Base-by-base conservation (phyloP, 352 stramenopile species). In the Phytophthora chlamydospora region DNA sequence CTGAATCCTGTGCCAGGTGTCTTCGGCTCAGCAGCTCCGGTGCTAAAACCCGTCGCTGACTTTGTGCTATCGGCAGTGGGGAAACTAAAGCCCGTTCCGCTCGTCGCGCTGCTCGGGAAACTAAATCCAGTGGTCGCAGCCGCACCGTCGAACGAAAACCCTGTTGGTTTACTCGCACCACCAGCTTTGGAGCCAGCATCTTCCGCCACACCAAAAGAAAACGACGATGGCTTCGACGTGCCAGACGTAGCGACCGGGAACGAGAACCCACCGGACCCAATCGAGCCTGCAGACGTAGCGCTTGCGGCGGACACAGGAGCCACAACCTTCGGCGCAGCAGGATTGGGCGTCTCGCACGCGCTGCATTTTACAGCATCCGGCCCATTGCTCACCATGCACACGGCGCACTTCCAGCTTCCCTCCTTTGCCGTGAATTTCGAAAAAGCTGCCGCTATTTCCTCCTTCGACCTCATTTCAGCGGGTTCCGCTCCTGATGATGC, bases 381-480 rank as follows among this genome's bases (percentile, higher is more conserved):
- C 12, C 58, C 53, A 56, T 89, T 89, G 27, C 6, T 66, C 9
- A 86, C 62, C 58, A 87, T 76, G 54, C 81, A 90, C 19, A 62
- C 40, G 4, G 35, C 55, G 44, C 81, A 90, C 44, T 86, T 89
- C 81, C 81, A 90, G 17, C 66, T 78, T 33, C 78, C 81, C 58
- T 87, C 75, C 32, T 73, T 72, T 11, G 71, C 63, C 35, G 68
- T 62, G 31, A 85, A 86, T 49, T 75, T 90, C 6, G 61, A 71
- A 32, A 88, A 75, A 9, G 58, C 80, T 16, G 66, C 74, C 11
- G 66, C 64, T 43, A 85, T 85, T 31, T 88, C 80, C 14, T 75
- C 66, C n/a, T 76, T 62, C 29, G 75, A 82, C 41, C 86, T 88
- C 72, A 87, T 81, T 39, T 62, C 50, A 8, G 60, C 39, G 5